Evolutionary conservation across 2,329 filamentous ascomycete species (phyloP), one percentile per base, ranked within the genome.

Genomic region (Exophiala sideris): DNA sequence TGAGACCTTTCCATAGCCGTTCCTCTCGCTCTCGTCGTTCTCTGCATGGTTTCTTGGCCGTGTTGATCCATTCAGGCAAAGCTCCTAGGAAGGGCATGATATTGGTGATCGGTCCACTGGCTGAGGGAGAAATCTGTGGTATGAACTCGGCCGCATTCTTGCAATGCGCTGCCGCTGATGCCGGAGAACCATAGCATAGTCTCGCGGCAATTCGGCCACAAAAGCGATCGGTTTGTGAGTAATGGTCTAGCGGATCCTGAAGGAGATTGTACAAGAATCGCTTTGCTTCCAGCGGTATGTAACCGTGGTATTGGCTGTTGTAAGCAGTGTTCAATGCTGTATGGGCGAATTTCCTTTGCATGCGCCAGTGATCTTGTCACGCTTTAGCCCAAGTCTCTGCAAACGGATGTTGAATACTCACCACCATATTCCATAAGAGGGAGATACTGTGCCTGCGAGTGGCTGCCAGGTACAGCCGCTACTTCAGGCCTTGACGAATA

Each of bases 401-500:
- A n/a, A 5, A 18, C 12, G 9, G 12, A 7, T 12, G 9, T 3
- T 21, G 29, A 3, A 16, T 20, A 45, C 53, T 45, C 24, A 57
- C 54, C 50, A n/a, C 56, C 54, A 21, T 55, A 51, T 12, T 55
- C 54, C 18, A 56, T 44, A 9, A 60, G 34, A 2, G 57, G 55
- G 7, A 60, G 35, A 45, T 60, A 60, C 39, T 54, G 55, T 12
- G 42, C 50, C 14, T 50, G 41, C 16, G 35, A 42, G 16, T 60
- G 47, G 24, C 41, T 54, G 1, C 54, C 54, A 32, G 54, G 54
- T 8, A 60, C 56, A 7, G 54, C 54, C 3, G 50, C 44, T 14
- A 60, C 51, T 16, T 50, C 48, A 16, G 57, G 57, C 11, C 54
- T 52, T 12, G 52, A 52, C n/a, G 57, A 60, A 47, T 60, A 57